These are phyloP conservation scores for Triticum turgidum DNA, from an alignment of 176 grass and related monocot genomes.

Conservation along the genomic window DNA sequence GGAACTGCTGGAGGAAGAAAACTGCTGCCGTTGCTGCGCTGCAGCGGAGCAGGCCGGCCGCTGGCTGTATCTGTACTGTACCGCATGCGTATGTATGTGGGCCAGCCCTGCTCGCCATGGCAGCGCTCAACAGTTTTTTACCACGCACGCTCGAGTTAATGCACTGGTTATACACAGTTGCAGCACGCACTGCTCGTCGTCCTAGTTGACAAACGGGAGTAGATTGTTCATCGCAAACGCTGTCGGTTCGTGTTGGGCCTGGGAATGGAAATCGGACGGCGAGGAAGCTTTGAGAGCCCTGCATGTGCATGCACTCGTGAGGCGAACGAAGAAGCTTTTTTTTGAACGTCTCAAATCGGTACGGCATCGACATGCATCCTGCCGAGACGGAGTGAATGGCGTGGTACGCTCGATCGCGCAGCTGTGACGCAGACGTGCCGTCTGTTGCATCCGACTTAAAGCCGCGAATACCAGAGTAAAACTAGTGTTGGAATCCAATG, in stretches of 20 bases:
- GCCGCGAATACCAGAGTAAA: not conserved
- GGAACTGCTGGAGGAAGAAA: slow-evolving; percentile 23
- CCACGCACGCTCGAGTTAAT: not conserved
- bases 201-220: not conserved
- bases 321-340: not conserved
- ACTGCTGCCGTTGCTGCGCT: slow-evolving; percentile 8
- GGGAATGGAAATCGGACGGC: not conserved
- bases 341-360: not conserved
- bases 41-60: not conserved
- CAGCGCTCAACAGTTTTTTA: not conserved
- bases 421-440: slow-evolving; percentile 24
- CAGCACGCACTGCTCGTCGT: not conserved
- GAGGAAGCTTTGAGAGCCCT: not conserved
- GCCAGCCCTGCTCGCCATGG: not conserved
- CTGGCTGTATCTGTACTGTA: not conserved
- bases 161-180: not conserved
- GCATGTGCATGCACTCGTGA: not conserved
- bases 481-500: slow-evolving; percentile 25
- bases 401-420: not conserved
- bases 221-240: not conserved
- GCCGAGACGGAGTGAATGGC: not conserved
- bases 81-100: not conserved
- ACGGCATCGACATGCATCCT: not conserved
- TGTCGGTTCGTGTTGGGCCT: not conserved
- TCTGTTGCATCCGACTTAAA: slow-evolving; percentile 29